A percentile compares a stretch with the other conserved stretches of the same genome.
Conservation (phyloP, 768 basidiomycete species). For the Lactarius evosmus region DNA sequence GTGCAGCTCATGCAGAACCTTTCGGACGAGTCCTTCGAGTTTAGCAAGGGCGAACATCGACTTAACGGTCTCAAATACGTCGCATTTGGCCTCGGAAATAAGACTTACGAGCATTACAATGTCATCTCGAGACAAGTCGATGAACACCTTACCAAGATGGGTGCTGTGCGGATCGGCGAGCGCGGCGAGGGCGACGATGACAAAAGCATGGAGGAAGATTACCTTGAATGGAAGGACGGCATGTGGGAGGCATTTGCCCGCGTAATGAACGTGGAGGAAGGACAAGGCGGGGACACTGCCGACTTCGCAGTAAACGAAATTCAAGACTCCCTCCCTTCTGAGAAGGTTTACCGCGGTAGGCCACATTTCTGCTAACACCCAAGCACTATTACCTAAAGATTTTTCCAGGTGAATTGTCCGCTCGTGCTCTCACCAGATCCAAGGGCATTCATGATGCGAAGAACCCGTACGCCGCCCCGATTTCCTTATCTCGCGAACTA, state of each 20-base stretch:
- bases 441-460: slow-evolving; percentile 98
- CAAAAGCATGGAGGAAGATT: slow-evolving; percentile 99
- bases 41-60: slow-evolving; percentile 70
- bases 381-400: slow-evolving; percentile 23
- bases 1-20: slow-evolving; percentile 92
- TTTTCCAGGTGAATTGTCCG: slow-evolving; percentile 81
- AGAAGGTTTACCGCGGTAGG: slow-evolving; percentile 92
- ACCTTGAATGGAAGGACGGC: slow-evolving; percentile 96
- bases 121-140: slow-evolving; percentile 82
- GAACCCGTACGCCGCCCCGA: slow-evolving; percentile 91
- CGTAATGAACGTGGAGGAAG: slow-evolving; percentile 87
- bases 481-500: slow-evolving; percentile 74
- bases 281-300: slow-evolving; percentile 90
- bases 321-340: slow-evolving; percentile 56
- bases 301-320: slow-evolving; percentile 93
- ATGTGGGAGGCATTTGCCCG: slow-evolving; percentile 93
- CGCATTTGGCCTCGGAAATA: slow-evolving; percentile 89
- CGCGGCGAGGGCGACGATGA: slow-evolving; percentile 98
- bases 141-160: slow-evolving; percentile 66
- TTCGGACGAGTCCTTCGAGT: slow-evolving; percentile 82
- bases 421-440: slow-evolving; percentile 87
- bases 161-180: slow-evolving; percentile 80
- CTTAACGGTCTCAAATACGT: slow-evolving; percentile 91
- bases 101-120: slow-evolving; percentile 96
- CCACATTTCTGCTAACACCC: slow-evolving; percentile 10